Evolutionary conservation across 75 land plant genomes (phyloP), one percentile per base, ranked within the genome.

Genomic region (Picea sitchensis): DNA sequence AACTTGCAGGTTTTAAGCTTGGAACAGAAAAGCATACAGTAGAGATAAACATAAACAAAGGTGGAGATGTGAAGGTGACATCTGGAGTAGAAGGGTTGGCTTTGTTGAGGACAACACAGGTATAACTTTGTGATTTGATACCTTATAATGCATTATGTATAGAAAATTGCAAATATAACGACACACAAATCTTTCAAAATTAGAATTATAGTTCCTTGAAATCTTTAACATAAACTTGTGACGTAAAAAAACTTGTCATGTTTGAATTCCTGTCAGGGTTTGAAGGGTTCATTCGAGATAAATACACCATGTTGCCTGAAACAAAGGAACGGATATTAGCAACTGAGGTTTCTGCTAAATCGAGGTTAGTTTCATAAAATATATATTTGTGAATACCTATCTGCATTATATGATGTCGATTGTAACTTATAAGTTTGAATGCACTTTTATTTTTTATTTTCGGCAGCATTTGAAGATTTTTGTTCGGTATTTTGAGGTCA

Each of bases 21-120:
- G 99, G 99, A 80, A 84, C 94, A 67, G 98, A 93, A 76, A 95
- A 81, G 83, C 98, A 89, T 59, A 89, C 88, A 0, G 85, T 91
- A 32, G 99, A 98, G 81, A 92, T 91, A 9, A 83, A n/a, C 31
- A 79, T 98, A 41, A 80, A 86, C 62, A 88, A 89, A 60, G 77
- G 79, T 54, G 92, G 91, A 63, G 79, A 34, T 30, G 76, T 82
- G 76, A 65, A 78, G 11, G 80, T 98, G 14, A 82, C 81, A 61
- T 93, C 98, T 69, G 98, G 99, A 47, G 65, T 95, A 79, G 81
- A 94, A 71, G 98, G 91, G 20, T 77, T 95, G 68, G 67, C 98
- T 77, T 58, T 98, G 79, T 86, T 98, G 65, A 98, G 95, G 81
- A 95, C 99, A 84, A 98, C 99, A 20, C 79, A 95, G 87, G 98